phyloP scores from a whole-genome alignment of 768 basidiomycete species.

The Heimioporus sp. region DNA sequence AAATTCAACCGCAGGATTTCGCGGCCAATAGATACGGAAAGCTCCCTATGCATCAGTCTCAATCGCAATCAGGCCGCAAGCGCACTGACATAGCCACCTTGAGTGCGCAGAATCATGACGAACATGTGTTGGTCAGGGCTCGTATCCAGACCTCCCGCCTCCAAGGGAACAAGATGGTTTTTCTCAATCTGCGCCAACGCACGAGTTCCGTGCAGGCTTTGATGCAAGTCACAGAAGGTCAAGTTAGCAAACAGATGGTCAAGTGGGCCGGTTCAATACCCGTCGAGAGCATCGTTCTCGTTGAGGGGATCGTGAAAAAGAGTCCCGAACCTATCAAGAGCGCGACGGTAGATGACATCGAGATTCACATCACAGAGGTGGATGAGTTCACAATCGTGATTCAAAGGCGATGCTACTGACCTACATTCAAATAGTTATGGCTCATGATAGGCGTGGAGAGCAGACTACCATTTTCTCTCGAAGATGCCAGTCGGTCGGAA shows the following conservation, averaged over 20 bases:
- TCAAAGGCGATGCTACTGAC: slow-evolving; percentile 1
- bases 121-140: slow-evolving; percentile 82
- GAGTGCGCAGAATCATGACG: slow-evolving; percentile 58
- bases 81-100: slow-evolving; percentile 68
- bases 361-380: slow-evolving; percentile 83
- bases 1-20: slow-evolving; percentile 54
- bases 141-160: slow-evolving; percentile 89
- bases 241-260: slow-evolving; percentile 95
- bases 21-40: slow-evolving; percentile 80
- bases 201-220: slow-evolving; percentile 86
- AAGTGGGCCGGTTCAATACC: slow-evolving; percentile 82
- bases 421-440: slow-evolving; percentile 55
- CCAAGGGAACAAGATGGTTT: slow-evolving; percentile 95
- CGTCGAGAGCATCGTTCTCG: slow-evolving; percentile 88
- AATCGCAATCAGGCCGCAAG: slow-evolving; percentile 60
- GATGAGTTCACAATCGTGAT: slow-evolving; percentile 8
- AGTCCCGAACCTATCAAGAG: slow-evolving; percentile 88
- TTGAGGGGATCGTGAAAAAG: slow-evolving; percentile 80
- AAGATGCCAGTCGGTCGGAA: slow-evolving; percentile 88
- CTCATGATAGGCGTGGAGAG: slow-evolving; percentile 77
- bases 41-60: slow-evolving; percentile 89
- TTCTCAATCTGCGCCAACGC: slow-evolving; percentile 88
- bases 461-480: slow-evolving; percentile 85
- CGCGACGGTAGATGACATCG: slow-evolving; percentile 82
- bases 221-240: slow-evolving; percentile 64